Evolutionary conservation across 139 green algal species (phyloP), one percentile per base, ranked within the genome.

Genomic region (Chlamydomonas applanata): DNA sequence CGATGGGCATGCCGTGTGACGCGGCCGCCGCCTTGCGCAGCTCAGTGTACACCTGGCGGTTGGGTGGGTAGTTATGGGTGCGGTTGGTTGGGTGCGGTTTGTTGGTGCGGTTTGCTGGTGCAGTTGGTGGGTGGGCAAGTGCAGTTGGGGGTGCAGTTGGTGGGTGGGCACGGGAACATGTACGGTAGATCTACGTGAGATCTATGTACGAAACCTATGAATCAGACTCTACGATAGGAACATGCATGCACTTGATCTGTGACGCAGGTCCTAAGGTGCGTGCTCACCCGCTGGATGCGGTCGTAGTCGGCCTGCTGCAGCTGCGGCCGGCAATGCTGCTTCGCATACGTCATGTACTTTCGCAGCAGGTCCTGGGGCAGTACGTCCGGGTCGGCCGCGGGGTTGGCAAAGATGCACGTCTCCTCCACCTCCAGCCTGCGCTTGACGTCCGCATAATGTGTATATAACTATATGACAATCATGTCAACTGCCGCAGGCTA

Each of bases 281-380:
- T 32, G 7, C 73, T 34, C 69, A 89, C 80, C 71, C 71, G 62
- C 36, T 79, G 79, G 71, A 86, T 76, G 13, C 69, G 63, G 65
- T 86, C 80, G 29, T 86, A 86, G 68, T 86, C 80, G 4, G 75
- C 80, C 76, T 86, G 71, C 68, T 86, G 80, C 40, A 86, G 76
- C 77, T 94, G 46, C 20, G 84, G 84, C 71, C 78, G 57, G 85
- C 83, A 88, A 74, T 92, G 84, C 81, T 94, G 84, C 88, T 97
- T 97, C 29, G 96, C 93, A 75, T 96, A 99, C 1, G 93, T 92
- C 62, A 99, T 91, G 89, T 99, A 99, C 89, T 99, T 99, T 57
- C 89, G 85, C 76, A 99, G 90, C 84, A 94, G 73, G 14, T 97
- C 89, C 81, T 98, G 95, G 20, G 80, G 64, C 22, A 98, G 80